Evolutionary conservation across 306 rosid genomes (phyloP).

Genomic region (Medicago arabica): DNA sequence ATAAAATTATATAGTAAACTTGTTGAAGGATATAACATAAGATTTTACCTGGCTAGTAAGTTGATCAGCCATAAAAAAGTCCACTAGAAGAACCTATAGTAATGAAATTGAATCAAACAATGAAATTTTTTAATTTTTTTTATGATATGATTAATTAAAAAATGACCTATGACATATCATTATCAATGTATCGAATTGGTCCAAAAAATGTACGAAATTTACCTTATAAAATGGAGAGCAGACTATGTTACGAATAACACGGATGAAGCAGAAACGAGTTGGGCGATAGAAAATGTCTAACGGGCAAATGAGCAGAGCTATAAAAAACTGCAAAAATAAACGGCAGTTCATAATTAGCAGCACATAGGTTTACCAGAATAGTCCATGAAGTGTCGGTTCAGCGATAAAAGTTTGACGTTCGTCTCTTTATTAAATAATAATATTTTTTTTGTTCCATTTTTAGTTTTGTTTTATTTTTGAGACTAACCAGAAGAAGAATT

Average conservation of each 20-base stretch:
- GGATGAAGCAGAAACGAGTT: constrained; percentile 82
- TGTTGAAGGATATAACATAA: constrained; percentile 11
- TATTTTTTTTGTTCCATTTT: too few species aligned
- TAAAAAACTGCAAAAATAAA: constrained; percentile 57
- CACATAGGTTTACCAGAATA: too few species aligned
- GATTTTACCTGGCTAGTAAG: constrained; percentile 90
- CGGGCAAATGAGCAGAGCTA: constrained; percentile 69
- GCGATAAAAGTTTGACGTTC: background rate
- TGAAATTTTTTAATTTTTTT: background rate
- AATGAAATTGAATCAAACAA: constrained; percentile 20
- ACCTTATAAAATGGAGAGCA: constrained; percentile 93
- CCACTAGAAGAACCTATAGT: constrained; percentile 58
- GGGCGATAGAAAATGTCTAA: constrained; percentile 81
- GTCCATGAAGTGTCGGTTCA: background rate
- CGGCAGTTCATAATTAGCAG: constrained; percentile 24
- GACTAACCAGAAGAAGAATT: constrained; percentile 68
- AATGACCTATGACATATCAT: background rate
- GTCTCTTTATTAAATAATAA: too few species aligned
- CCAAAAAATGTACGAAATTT: background rate
- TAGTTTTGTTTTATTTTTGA: background rate
- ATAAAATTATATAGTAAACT: constrained; percentile 2
- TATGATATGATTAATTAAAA: background rate
- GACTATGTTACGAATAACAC: constrained; percentile 70
- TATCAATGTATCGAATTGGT: background rate
- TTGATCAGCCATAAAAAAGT: constrained; percentile 96